Evolutionary conservation across 2,329 filamentous ascomycete species (phyloP), one percentile per base, ranked within the genome.

Genomic region (Aspergillus flavus): DNA sequence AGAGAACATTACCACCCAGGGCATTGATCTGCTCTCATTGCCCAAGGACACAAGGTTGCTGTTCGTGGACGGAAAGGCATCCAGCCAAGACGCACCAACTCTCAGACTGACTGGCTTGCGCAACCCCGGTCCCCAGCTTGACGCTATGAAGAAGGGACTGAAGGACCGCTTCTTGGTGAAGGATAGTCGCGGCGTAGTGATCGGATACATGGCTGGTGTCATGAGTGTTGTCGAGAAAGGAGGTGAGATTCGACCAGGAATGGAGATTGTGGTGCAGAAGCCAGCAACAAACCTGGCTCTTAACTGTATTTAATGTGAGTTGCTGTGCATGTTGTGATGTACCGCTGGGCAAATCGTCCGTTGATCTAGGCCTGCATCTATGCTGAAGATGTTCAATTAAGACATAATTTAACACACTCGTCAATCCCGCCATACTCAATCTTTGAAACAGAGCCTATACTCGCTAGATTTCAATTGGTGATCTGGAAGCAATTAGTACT

Each of bases 151-250:
- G 19, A 32, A 58, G 7, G 65, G 65, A 1, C 21, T 67, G 45
- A 59, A 58, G 41, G 63, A 65, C 12, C 43, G 45, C 14, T 63
- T 67, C 28, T 9, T 65, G 23, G 58, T 66, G 10, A 45, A 57
- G 36, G 61, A 66, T 48, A 57, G 30, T 23, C 56, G 39, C 0
- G 26, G 61, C 7, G 39, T 41, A 26, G 60, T 67, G 26, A 41
- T 61, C 12, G 46, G 52, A 23, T 59, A 63, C 10, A 32, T 55
- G 34, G 65, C 65, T 16, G 66, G 66, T 7, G 66, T 68, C 32
- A 67, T 67, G 65, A 56, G 46, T 14, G 64, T 60, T 21, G 66
- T 68, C 4, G 61, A 61, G 41, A 26, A 43, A 23, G 66, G 61
- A 3, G 66, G 66, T 12, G 59, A 59, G 6, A 53, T 68, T 6